phyloP scores from a whole-genome alignment of 2,329 filamentous ascomycete genomes.

The Clarireedia homoeocarpa region DNA sequence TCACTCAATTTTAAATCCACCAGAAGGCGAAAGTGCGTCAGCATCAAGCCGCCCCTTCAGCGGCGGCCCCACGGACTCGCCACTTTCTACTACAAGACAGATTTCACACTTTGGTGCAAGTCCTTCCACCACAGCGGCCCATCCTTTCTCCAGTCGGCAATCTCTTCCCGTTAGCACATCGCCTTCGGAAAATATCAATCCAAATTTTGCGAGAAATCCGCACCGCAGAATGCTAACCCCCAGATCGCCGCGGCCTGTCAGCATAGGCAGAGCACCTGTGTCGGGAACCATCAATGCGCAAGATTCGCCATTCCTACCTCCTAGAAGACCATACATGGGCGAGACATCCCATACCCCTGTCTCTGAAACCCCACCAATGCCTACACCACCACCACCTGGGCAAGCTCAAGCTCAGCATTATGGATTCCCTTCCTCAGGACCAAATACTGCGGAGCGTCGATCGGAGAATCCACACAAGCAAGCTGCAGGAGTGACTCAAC shows the following conservation, averaged over 20 bases:
- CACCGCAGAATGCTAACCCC: constrained; percentile 25
- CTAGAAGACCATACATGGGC: constrained; percentile 34
- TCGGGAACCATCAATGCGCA: constrained; percentile 41
- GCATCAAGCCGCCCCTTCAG: constrained; percentile 17
- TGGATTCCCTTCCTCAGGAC: constrained; percentile 34
- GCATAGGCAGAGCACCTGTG: constrained; percentile 37
- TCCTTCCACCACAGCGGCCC: constrained; percentile 15
- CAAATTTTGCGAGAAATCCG: constrained; percentile 21
- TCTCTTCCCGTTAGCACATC: constrained; percentile 14
- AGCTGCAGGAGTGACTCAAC: constrained; percentile 32
- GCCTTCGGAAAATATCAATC: constrained; percentile 18
- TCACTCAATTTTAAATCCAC: constrained; percentile 31
- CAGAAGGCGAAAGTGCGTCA: constrained; percentile 22
- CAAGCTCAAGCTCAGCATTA: constrained; percentile 22
- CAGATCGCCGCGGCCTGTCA: constrained; percentile 41
- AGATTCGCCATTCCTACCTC: constrained; percentile 39
- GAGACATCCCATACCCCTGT: constrained; percentile 32
- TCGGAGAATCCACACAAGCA: constrained; percentile 30
- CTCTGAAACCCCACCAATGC: constrained; percentile 38
- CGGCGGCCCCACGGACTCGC: constrained; percentile 19
- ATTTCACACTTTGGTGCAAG: constrained; percentile 22
- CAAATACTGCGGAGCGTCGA: constrained; percentile 29
- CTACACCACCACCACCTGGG: constrained; percentile 23
- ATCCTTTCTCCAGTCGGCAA: constrained; percentile 20
- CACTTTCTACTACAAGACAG: constrained; percentile 14